These are phyloP conservation scores for Fusarium chuoi DNA, from an alignment of 2,329 filamentous ascomycete species.

Conservation along the genomic window DNA sequence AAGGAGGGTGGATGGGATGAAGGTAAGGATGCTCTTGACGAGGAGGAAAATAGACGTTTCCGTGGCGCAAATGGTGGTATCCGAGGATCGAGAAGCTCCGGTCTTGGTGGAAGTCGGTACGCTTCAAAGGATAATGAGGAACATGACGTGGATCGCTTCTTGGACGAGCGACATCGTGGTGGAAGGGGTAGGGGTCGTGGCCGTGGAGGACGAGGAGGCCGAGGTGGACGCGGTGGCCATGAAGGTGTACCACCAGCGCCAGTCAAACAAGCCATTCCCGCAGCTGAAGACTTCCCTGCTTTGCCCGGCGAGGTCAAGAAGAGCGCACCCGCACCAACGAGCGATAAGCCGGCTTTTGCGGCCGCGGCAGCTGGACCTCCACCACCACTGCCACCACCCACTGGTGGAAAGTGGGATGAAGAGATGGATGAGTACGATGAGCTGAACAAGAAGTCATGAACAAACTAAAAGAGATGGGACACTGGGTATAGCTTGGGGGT, in stretches of 20 bases:
- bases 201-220: slow-evolving; percentile 48
- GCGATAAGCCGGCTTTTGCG: slow-evolving; percentile 44
- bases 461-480: not conserved
- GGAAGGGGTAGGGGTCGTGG: slow-evolving; percentile 48
- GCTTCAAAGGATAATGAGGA: slow-evolving; percentile 49
- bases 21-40: slow-evolving; percentile 60
- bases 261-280: slow-evolving; percentile 43
- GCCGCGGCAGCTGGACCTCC: slow-evolving; percentile 43
- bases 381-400: slow-evolving; percentile 44
- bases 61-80: slow-evolving; percentile 55
- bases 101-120: slow-evolving; percentile 57
- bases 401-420: slow-evolving; percentile 64
- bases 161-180: slow-evolving; percentile 50
- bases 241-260: slow-evolving; percentile 35
- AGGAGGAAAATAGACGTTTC: slow-evolving; percentile 56
- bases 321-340: slow-evolving; percentile 14
- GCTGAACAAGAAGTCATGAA: slow-evolving; percentile 40
- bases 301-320: slow-evolving; percentile 47
- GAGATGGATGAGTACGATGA: slow-evolving; percentile 66
- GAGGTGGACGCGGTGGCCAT: slow-evolving; percentile 47
- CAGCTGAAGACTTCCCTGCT: slow-evolving; percentile 51
- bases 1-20: slow-evolving; percentile 69
- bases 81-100: slow-evolving; percentile 51
- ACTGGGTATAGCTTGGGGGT: slow-evolving; percentile 1
- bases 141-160: slow-evolving; percentile 51